These are phyloP conservation scores for Arthrobotrys sinensis DNA, from an alignment of 2,329 filamentous ascomycete species.

Conservation along the genomic window DNA sequence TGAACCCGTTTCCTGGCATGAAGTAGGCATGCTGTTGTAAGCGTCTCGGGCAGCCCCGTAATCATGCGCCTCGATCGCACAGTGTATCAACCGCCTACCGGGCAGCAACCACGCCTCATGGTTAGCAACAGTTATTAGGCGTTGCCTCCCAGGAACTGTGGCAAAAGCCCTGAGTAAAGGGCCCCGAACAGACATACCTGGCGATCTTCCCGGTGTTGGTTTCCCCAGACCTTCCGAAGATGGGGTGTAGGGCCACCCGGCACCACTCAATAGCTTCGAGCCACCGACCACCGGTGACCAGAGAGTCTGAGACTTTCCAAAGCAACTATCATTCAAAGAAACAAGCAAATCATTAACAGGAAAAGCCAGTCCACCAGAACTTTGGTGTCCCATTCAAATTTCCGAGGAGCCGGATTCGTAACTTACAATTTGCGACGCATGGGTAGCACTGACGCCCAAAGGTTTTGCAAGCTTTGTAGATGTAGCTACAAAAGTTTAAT, in stretches of 20 bases:
- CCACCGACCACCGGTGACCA: constrained; percentile 72
- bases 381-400: background rate
- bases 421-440: constrained; percentile 78
- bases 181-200: constrained; percentile 70
- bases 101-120: constrained; percentile 41
- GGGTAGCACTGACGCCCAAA: constrained; percentile 75
- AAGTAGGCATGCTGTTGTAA: constrained; percentile 75
- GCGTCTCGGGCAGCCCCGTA: constrained; percentile 72
- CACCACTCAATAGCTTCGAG: constrained; percentile 79
- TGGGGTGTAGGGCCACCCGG: constrained; percentile 75
- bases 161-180: constrained; percentile 2
- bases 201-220: constrained; percentile 78
- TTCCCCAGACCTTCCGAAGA: constrained; percentile 78
- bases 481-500: constrained; percentile 32
- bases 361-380: constrained; percentile 54
- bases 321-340: constrained; percentile 74
- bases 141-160: background rate
- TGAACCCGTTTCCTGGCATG: constrained; percentile 74
- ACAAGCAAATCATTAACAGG: constrained; percentile 22
- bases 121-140: constrained; percentile 45
- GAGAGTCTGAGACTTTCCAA: constrained; percentile 82
- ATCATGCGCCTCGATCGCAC: constrained; percentile 75
- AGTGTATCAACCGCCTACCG: constrained; percentile 80
- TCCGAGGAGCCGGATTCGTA: constrained; percentile 37
- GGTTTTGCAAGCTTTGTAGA: constrained; percentile 69